Evolutionary conservation across 371 early-diverging fungal genomes (phyloP).

Genomic region (Entomophthora muscae): DNA sequence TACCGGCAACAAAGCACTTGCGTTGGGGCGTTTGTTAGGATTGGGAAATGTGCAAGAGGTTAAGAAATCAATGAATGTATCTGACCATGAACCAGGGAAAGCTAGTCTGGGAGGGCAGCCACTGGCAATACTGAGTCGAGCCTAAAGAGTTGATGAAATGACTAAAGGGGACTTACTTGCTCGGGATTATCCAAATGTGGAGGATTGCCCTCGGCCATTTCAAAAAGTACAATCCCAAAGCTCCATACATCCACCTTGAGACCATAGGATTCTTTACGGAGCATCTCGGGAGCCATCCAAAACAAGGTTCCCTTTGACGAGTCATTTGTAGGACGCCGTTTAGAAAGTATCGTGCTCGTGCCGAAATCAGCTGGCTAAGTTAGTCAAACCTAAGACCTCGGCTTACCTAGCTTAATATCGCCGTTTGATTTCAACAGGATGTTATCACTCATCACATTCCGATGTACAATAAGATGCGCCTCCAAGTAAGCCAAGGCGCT

Average conservation of each 20-base stretch:
- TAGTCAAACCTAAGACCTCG: constrained; percentile 42
- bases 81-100: no score
- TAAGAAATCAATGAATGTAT: no score
- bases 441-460: constrained; percentile 82
- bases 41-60: no score
- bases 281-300: constrained; percentile 97
- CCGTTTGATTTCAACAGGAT: constrained; percentile 48
- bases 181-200: constrained; percentile 42
- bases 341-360: constrained; percentile 42
- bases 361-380: constrained; percentile 46
- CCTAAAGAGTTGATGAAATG: no score
- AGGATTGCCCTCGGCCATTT: constrained; percentile 66
- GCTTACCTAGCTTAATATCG: constrained; percentile 43
- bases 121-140: no score
- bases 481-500: constrained; percentile 84
- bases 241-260: constrained; percentile 82
- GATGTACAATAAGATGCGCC: constrained; percentile 75
- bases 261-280: constrained; percentile 54
- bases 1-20: no score
- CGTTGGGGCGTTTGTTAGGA: no score
- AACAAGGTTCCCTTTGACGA: constrained; percentile 63
- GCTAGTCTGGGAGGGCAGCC: no score
- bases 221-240: constrained; percentile 60
- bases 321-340: constrained; percentile 36
- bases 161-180: not conserved